These are phyloP conservation scores for Solanum ossicruentum DNA, from an alignment of 257 asterid species.

Conservation along the genomic window DNA sequence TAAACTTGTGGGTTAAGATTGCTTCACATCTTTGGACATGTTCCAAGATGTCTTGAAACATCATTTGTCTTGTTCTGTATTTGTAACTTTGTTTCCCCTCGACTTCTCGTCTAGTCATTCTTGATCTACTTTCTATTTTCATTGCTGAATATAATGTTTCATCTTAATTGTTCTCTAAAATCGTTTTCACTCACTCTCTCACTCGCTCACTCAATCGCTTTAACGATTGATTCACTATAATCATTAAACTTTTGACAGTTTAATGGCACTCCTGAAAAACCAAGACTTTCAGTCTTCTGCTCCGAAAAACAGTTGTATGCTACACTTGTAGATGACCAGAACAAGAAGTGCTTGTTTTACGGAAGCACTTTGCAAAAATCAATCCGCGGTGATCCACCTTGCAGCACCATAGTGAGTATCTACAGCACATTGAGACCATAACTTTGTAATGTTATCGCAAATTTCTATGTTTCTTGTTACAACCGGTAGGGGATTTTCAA, in stretches of 20 bases:
- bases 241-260: conserved; percentile 24
- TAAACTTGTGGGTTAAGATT: neutral
- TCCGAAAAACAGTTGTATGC: conserved; percentile 78
- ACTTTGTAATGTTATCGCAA: neutral
- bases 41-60: neutral
- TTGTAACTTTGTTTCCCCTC: neutral
- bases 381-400: conserved; percentile 40
- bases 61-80: neutral
- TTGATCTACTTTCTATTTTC: neutral
- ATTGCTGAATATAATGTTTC: neutral
- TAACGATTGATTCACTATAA: neutral
- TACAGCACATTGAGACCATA: neutral
- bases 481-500: neutral
- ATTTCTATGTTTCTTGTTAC: neutral
- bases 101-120: neutral
- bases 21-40: neutral
- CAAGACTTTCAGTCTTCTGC: conserved; percentile 87
- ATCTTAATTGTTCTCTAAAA: neutral
- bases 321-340: conserved; percentile 65
- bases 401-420: conserved; percentile 46
- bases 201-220: neutral
- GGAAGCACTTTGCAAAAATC: conserved; percentile 75
- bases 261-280: conserved; percentile 58
- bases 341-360: conserved; percentile 59
- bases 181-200: neutral